phyloP scores from a whole-genome alignment of 2,329 filamentous ascomycete genomes.

The Cladosporium sp. region DNA sequence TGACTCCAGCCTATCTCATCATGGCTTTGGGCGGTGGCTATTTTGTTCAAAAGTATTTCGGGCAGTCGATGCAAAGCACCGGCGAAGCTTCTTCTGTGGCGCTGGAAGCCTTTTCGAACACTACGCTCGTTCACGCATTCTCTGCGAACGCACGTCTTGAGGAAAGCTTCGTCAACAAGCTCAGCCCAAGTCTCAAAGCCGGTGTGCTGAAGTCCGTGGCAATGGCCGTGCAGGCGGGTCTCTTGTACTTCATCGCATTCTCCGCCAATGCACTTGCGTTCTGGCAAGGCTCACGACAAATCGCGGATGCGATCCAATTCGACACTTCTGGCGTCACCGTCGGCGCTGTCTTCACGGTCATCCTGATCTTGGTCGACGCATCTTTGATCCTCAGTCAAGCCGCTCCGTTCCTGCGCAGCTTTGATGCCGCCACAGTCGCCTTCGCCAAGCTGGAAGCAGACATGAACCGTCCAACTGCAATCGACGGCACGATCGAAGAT shows the following conservation, averaged over 20 bases:
- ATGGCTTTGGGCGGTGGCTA: constrained; percentile 59
- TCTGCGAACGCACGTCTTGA: constrained; percentile 49
- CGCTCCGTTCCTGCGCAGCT: constrained; percentile 52
- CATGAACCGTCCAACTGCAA: constrained; percentile 52
- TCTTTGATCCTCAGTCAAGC: constrained; percentile 50
- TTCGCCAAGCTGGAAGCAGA: constrained; percentile 62
- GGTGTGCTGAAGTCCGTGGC: constrained; percentile 48
- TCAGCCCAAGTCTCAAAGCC: constrained; percentile 46
- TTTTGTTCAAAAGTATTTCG: constrained; percentile 56
- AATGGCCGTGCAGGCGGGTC: constrained; percentile 47
- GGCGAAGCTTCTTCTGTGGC: constrained; percentile 50
- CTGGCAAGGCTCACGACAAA: constrained; percentile 49
- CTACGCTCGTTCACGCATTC: constrained; percentile 49
- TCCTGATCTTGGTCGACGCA: constrained; percentile 51
- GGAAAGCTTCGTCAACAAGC: constrained; percentile 46
- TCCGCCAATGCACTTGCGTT: constrained; percentile 45
- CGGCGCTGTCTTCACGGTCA: constrained; percentile 41
- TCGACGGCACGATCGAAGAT: constrained; percentile 40
- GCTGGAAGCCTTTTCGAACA: constrained; percentile 57
- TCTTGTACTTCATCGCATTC: constrained; percentile 47
- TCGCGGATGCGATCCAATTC: constrained; percentile 35
- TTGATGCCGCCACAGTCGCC: constrained; percentile 52
- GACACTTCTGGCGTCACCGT: constrained; percentile 24
- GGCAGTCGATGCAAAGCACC: constrained; percentile 54
- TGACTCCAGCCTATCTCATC: constrained; percentile 64